Evolutionary conservation across 2,329 filamentous ascomycete species (phyloP).

Genomic region (Aspergillus pseudoviridinutans): DNA sequence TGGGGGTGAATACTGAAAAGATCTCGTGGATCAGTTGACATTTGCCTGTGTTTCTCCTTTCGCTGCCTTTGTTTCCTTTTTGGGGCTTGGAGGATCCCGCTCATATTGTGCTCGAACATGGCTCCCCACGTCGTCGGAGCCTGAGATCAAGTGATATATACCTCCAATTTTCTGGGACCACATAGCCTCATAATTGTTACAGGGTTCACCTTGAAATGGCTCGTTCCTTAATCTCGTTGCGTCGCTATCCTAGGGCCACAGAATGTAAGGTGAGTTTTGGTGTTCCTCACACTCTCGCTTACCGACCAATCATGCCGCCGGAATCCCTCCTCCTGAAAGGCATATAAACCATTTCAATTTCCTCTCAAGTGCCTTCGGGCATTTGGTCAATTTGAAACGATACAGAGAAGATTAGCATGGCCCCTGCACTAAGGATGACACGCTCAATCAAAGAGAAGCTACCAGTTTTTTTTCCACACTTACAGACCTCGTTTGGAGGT

Average conservation of each 20-base stretch:
- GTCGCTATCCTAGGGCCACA: neutral
- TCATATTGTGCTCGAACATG: neutral
- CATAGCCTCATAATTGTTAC: neutral
- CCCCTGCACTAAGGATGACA: constrained; percentile 92
- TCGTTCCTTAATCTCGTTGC: neutral
- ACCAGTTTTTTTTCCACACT: constrained; percentile 55
- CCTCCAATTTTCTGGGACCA: neutral
- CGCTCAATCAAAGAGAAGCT: constrained; percentile 77
- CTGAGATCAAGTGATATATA: neutral
- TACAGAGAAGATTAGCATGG: constrained; percentile 81
- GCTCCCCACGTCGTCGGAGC: neutral
- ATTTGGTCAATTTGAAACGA: constrained; percentile 65
- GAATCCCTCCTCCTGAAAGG: neutral
- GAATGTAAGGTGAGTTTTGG: neutral
- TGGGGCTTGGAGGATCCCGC: neutral
- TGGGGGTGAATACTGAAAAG: neutral
- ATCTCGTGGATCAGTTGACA: neutral
- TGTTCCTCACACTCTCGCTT: neutral
- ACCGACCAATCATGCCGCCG: neutral
- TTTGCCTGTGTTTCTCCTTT: neutral
- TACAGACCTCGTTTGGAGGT: constrained; percentile 14
- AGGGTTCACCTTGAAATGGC: neutral
- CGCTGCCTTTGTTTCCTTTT: neutral
- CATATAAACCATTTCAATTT: constrained; percentile 22
- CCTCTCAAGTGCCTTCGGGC: constrained; percentile 37